Evolutionary conservation across 192 early-diverging fungal species (phyloP), one percentile per base, ranked within the genome.

Genomic region (Coemansia javaensis): DNA sequence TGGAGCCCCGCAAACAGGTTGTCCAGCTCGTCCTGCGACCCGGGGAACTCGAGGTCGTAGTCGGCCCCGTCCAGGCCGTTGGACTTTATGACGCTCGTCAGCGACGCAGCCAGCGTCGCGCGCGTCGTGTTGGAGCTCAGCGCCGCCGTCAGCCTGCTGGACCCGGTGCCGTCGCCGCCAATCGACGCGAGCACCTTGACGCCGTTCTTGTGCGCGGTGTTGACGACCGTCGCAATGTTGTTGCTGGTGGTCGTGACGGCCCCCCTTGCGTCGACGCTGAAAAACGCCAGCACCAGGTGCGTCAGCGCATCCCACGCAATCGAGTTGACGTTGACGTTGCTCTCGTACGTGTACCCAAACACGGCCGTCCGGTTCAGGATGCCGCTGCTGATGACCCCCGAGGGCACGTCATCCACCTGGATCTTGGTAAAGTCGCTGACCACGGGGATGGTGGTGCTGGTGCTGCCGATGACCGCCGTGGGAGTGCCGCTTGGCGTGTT

Each of bases 141-240:
- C 43, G 82, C 80, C 8, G 50, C 48, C 10, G 80, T 78, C 50
- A 88, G 75, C 9, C 40, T 51, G 34, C 76, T 54, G 0, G 85
- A 86, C 23, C 83, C 83, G 41, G 59, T 77, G 76, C 85, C 88
- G 14, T 47, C 49, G 34, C 88, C 88, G 33, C 88, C 88, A 38
- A 87, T 73, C 3, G 85, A 82, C 20, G 86, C 56, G 22, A 86
- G 53, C 6, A 86, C 79, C 32, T 80, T 80, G 44, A 75, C 67
- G 14, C 44, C 46, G 13, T 63, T 50, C 32, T 47, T 38, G 37
- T 75, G 66, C 6, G 70, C 70, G n/a, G 44, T 18, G 32, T 31
- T 21, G 28, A 78, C 52, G 21, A 74, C 28, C 3, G 37, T 16
- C 30, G 36, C 39, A 1, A 52, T 41, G 18, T 34, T 60, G 35